These are phyloP conservation scores for Citrus cavaleriei DNA, from an alignment of 345 rosid species.

Conservation along the genomic window DNA sequence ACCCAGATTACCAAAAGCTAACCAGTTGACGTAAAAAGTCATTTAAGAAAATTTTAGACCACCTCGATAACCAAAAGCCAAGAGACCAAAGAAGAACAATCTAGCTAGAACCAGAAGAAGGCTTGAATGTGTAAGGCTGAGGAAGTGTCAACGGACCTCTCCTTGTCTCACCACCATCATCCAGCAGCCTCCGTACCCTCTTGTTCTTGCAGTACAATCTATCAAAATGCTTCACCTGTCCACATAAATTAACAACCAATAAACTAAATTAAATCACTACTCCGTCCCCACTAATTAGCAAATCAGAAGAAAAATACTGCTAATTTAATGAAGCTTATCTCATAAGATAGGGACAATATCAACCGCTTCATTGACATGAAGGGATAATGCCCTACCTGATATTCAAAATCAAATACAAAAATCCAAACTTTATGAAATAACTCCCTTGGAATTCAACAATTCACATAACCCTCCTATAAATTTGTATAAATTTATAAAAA, in stretches of 20 bases:
- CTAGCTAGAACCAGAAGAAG: constrained; percentile 29
- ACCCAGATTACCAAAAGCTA: constrained; percentile 4
- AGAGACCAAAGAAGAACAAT: background rate
- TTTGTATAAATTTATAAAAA: background rate
- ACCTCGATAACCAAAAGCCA: constrained; percentile 1
- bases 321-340: background rate
- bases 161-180: constrained; percentile 59
- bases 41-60: background rate
- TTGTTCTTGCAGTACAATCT: constrained; percentile 67
- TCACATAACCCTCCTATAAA: background rate
- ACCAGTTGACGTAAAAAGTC: background rate
- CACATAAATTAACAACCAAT: background rate
- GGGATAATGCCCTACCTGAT: too few relatives aligned
- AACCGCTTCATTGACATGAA: background rate
- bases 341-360: background rate
- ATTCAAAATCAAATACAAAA: background rate
- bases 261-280: constrained; percentile 1
- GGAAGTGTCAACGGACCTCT: constrained; percentile 77
- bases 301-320: background rate
- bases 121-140: constrained; percentile 79
- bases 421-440: background rate
- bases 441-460: background rate
- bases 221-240: constrained; percentile 92
- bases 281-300: background rate
- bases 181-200: constrained; percentile 64